Base-by-base conservation (phyloP, 2,329 filamentous ascomycete species). In the Aspergillus viridinutans region DNA sequence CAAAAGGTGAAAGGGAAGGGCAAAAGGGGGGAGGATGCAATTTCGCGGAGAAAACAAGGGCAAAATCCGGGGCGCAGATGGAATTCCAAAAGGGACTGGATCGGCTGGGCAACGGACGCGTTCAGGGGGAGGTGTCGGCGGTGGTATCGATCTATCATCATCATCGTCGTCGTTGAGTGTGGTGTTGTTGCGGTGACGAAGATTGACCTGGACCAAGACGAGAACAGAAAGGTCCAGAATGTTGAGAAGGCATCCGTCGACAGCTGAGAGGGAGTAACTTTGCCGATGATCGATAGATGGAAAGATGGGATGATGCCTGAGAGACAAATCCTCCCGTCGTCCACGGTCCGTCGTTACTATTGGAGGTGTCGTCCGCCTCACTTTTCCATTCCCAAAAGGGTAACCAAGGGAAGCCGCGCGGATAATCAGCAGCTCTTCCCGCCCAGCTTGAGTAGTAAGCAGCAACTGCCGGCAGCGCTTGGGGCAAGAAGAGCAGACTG, bases 321-420 rank as follows among this genome's bases (percentile, higher is more conserved):
- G 23, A 47, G 10, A 47, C 12, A 6, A 7, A 26, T n/a, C 28
- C 48, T n/a, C 7, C 25, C 25, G 48, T 29, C 14, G 43, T 26
- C 25, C 21, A 47, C 10, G 23, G 43, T 17, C 42, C 21, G 5
- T 38, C 32, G 14, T 17, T 38, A 38, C 26, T 14, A 47, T 47
- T 47, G 43, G 43, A 17, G 43, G 21, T 56, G 64, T 58, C 63
- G 32, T 45, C 56, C 64, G 64, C 64, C 64, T 66, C 64, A 66
- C 64, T 65, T 66, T 63, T 59, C 43, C 23, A 25, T 47, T 14
- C 42, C 42, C 10, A 45, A 45, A 45, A 45, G n/a, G 42, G 32
- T 10, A 45, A 45, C 20, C n/a, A 45, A 45, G 53, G 56, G 52
- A 64, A 66, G 58, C 61, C 61, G 61, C 63, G 64, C 61, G 62